These are phyloP conservation scores for Diaporthe citri DNA, from an alignment of 2,329 filamentous ascomycete species.

Conservation along the genomic window DNA sequence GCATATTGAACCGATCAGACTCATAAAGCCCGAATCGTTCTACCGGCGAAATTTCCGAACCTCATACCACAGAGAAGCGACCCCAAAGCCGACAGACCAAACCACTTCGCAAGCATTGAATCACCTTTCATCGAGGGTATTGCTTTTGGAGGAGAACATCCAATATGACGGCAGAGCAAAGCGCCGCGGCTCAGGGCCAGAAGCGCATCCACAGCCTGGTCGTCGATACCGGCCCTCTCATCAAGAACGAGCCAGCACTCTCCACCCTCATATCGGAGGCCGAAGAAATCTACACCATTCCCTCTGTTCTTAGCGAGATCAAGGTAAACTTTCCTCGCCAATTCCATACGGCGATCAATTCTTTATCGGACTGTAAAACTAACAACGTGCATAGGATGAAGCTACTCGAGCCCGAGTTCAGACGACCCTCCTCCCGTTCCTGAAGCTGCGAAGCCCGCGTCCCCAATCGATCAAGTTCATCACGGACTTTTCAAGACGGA, in stretches of 20 bases:
- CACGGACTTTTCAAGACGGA: slow-evolving; percentile 86
- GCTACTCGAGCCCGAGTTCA: slow-evolving; percentile 85
- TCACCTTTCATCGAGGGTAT: not conserved
- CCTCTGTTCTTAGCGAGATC: slow-evolving; percentile 88
- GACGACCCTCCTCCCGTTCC: slow-evolving; percentile 86
- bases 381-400: slow-evolving; percentile 76
- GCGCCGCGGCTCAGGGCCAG: slow-evolving; percentile 30
- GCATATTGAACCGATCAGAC: accelerated
- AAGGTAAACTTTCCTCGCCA: slow-evolving; percentile 60
- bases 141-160: too few relatives aligned
- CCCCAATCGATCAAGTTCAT: slow-evolving; percentile 84
- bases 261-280: slow-evolving; percentile 85
- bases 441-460: slow-evolving; percentile 80
- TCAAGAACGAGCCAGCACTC: slow-evolving; percentile 90
- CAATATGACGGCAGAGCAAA: slow-evolving; percentile 4
- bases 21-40: accelerated
- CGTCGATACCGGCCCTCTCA: slow-evolving; percentile 91
- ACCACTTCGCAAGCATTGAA: not conserved
- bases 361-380: not conserved
- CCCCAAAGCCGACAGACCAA: not conserved
- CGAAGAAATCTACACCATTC: slow-evolving; percentile 84
- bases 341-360: not conserved
- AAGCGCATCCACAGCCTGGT: slow-evolving; percentile 88
- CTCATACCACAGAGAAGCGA: not conserved
- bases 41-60: not conserved